Percentiles rank a stretch among this genome's conserved stretches.
phyloP scores from a whole-genome alignment of 2,329 filamentous ascomycete genomes.

The Aspergillus oerlinghausenensis region DNA sequence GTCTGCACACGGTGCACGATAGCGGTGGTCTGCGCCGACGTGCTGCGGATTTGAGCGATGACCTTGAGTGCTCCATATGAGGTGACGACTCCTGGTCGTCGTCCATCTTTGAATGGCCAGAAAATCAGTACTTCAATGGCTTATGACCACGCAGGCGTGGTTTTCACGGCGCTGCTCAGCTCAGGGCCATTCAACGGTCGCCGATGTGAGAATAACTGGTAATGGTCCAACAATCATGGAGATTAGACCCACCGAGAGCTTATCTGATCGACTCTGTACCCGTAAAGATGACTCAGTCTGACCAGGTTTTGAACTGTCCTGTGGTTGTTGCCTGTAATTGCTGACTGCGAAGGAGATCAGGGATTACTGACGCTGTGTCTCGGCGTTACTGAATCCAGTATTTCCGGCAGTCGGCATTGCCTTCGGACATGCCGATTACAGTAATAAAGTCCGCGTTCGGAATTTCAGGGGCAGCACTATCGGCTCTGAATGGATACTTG shows the following conservation, averaged over 20 bases:
- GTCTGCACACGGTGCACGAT: slow-evolving; percentile 66
- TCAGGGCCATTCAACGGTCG: not conserved
- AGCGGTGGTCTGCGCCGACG: slow-evolving; percentile 60
- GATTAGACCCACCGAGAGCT: not conserved
- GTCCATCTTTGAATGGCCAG: not conserved
- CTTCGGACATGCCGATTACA: not conserved
- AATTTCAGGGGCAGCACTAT: not conserved
- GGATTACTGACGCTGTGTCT: not conserved
- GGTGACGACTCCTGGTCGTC: not conserved
- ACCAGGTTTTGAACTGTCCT: not conserved
- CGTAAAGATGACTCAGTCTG: not conserved
- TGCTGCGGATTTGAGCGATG: slow-evolving; percentile 28
- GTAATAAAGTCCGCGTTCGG: not conserved
- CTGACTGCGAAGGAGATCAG: not conserved
- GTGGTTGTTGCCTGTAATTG: not conserved
- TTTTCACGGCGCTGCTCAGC: not conserved
- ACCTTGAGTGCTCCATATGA: not conserved
- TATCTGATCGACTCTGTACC: not conserved
- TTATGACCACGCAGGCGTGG: not conserved
- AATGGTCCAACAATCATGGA: not conserved
- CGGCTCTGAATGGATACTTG: too few relatives aligned
- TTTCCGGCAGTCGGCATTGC: not conserved
- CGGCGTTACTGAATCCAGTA: slow-evolving; percentile 3
- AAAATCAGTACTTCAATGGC: not conserved
- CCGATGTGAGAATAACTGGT: not conserved